Evolutionary conservation across 2,329 filamentous ascomycete species (phyloP).

Genomic region (Aspergillus terreus): DNA sequence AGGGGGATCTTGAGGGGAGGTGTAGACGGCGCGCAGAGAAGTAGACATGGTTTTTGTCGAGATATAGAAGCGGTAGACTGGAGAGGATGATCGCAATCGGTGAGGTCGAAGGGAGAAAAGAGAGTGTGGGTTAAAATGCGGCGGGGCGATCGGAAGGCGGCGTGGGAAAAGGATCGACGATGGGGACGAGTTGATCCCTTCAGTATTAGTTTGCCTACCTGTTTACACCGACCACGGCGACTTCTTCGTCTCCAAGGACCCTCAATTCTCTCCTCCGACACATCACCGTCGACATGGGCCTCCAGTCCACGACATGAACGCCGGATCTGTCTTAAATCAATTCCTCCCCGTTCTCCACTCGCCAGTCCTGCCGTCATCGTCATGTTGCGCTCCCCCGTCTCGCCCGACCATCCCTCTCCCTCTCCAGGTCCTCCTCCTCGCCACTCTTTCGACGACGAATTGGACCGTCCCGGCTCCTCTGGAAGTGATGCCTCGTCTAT

Average conservation of each 20-base stretch:
- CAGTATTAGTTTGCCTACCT: neutral
- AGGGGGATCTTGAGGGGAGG: slow-evolving; percentile 21
- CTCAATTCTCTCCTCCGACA: neutral
- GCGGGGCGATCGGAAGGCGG: slow-evolving; percentile 3
- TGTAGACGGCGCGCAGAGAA: slow-evolving; percentile 24
- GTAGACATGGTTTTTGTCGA: neutral
- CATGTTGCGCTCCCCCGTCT: slow-evolving; percentile 21
- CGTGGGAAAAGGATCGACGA: neutral
- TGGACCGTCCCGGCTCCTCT: slow-evolving; percentile 39
- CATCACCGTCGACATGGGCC: too few relatives aligned
- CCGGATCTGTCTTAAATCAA: too few relatives aligned
- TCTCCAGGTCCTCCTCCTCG: slow-evolving; percentile 15
- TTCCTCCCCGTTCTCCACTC: neutral
- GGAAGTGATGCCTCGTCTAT: slow-evolving; percentile 45
- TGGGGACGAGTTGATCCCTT: neutral
- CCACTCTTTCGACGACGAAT: slow-evolving; percentile 30
- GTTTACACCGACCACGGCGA: neutral
- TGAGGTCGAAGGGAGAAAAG: neutral
- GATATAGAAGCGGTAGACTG: neutral
- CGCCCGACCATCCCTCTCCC: slow-evolving; percentile 17
- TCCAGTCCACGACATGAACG: too few relatives aligned
- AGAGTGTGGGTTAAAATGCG: neutral
- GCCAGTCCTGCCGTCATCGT: slow-evolving; percentile 1
- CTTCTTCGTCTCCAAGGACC: neutral
- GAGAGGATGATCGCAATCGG: neutral